phyloP scores from a whole-genome alignment of 805 yeast genomes.

The Kazachstania taianensis region DNA sequence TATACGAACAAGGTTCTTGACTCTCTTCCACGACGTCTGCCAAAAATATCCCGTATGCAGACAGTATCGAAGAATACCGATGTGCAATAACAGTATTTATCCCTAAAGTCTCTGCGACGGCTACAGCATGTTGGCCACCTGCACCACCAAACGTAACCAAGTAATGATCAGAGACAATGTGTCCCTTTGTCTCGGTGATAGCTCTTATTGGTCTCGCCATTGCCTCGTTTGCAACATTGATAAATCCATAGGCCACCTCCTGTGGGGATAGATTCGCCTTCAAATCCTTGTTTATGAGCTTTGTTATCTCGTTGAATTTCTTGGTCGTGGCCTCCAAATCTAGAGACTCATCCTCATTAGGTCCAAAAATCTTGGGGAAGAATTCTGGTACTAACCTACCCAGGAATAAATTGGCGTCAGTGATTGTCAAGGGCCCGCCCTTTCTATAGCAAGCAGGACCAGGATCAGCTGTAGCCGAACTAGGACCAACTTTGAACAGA shows the following conservation, averaged over 20 bases:
- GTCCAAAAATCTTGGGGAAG: conserved; percentile 79
- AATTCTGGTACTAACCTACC: conserved; percentile 65
- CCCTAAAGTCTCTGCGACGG: conserved; percentile 63
- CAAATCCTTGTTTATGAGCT: conserved; percentile 41
- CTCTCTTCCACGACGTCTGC: conserved; percentile 77
- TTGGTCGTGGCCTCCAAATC: conserved; percentile 42
- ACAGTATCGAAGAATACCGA: conserved; percentile 70
- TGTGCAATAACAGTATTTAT: conserved; percentile 63
- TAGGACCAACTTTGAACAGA: conserved; percentile 74
- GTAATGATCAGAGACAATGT: conserved; percentile 51
- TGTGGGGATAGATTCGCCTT: conserved; percentile 39
- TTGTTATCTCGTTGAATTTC: conserved; percentile 47
- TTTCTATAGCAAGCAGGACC: conserved; percentile 85
- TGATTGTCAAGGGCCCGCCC: conserved; percentile 74
- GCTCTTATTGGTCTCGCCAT: conserved; percentile 89
- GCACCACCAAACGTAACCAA: conserved; percentile 88
- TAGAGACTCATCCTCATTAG: conserved; percentile 60
- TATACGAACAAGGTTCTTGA: conserved; percentile 60
- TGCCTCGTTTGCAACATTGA: conserved; percentile 74
- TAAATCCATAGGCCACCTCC: conserved; percentile 70
- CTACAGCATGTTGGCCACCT: conserved; percentile 83
- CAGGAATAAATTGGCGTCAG: conserved; percentile 70
- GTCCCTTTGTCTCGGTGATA: conserved; percentile 78
- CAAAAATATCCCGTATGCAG: conserved; percentile 81
- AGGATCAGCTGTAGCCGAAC: conserved; percentile 79